Percentiles rank a stretch among this genome's conserved stretches.
Evolutionary conservation across 176 grass and related monocot species (phyloP).

Genomic region (Miscanthus lutarioriparius): DNA sequence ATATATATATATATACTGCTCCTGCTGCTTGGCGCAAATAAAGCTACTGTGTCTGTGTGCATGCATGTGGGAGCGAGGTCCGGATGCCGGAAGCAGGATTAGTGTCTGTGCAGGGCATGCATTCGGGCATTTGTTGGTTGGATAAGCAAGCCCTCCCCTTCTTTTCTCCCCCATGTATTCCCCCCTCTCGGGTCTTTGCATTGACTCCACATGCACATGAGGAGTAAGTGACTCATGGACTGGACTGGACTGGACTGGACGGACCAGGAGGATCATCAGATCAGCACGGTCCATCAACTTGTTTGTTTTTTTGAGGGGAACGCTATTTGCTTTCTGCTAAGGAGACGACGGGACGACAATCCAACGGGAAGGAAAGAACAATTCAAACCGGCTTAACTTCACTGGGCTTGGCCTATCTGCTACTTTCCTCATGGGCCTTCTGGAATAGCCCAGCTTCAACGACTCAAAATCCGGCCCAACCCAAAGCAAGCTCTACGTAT

Average conservation of each 20-base stretch:
- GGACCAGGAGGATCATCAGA: background rate
- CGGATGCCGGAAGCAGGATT: constrained; percentile 24
- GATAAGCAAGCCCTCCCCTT: background rate
- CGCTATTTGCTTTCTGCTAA: background rate
- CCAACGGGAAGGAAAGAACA: background rate
- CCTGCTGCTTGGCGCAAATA: background rate
- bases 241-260: no score
- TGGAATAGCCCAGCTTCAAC: background rate
- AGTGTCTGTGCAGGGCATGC: no score
- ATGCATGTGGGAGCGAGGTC: constrained; percentile 22
- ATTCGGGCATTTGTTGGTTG: background rate
- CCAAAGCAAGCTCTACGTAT: background rate
- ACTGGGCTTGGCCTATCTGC: background rate
- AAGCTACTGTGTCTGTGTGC: background rate
- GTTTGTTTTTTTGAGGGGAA: background rate
- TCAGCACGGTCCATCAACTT: background rate
- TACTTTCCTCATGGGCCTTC: background rate
- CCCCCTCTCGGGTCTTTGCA: no score
- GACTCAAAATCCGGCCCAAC: background rate
- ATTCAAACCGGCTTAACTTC: background rate
- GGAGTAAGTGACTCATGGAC: no score
- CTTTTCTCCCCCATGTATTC: background rate
- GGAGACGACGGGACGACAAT: background rate
- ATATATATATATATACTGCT: no score
- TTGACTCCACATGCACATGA: background rate